Base-by-base conservation (phyloP, 495 filamentous ascomycete genomes). In the Penicillium nucicola region DNA sequence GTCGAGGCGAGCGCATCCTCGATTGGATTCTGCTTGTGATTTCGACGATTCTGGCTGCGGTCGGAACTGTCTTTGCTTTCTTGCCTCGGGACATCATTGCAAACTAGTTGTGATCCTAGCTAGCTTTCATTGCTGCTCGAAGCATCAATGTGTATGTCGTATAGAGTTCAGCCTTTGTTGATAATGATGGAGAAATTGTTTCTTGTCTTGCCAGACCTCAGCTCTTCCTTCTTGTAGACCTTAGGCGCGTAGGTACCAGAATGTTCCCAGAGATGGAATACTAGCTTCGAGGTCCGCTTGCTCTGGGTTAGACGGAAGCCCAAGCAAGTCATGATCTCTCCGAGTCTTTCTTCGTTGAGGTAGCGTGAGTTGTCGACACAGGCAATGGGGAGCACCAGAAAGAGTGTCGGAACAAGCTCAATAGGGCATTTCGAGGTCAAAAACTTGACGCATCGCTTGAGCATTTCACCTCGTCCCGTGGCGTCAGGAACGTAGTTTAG, bases 341-440 rank as follows among this genome's bases (percentile, higher is more conserved):
- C 66, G 20, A 99, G 70, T 41, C 80, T 75, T n/a, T 76, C 67
- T 53, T 93, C 84, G 50, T 87, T 84, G 58, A 97, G 74, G 61
- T 97, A 99, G 49, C 93, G 82, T 13, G 95, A 97, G 61, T 99
- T 99, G 11, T 77, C 80, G 44, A 97, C 80, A 62, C 95, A 99
- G 10, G 92, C 83, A 22, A 87, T 82, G 7, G 93, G 93, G 23
- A 99, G 71, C 4, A 99, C 93, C 17, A 99, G 73, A 65, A 97
- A 99, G 18, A 99, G 73, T 31, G 79, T 81, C 5, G 93, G 93
- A n/a, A 88, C 41, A 37, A 72, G 53, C 10, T 56, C 30, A 14
- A 66, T 53, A n/a, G 59, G 55, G 31, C 49, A 62, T 33, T 50
- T 48, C 17, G 61, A 41, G 15, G 81, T 76, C 42, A 88, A 82